Evolutionary conservation across 2,329 filamentous ascomycete species (phyloP).

Genomic region (Colletotrichum sp.): DNA sequence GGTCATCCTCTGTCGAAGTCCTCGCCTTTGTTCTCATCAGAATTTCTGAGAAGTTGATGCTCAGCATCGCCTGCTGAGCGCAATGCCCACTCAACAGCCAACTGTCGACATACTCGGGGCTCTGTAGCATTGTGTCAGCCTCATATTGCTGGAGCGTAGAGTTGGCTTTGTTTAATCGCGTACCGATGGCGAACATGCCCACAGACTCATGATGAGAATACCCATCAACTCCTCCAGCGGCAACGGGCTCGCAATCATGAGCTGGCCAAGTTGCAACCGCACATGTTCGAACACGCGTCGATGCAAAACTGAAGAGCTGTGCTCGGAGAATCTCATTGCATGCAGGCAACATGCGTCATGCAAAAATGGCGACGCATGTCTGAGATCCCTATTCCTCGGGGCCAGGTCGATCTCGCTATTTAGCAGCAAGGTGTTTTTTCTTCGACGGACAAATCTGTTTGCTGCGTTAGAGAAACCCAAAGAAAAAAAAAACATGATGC

Average conservation of each 20-base stretch:
- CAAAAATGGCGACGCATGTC: slow-evolving; percentile 40
- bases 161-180: not conserved
- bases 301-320: slow-evolving; percentile 29
- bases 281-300: slow-evolving; percentile 44
- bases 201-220: slow-evolving; percentile 40
- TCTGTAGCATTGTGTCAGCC: not conserved
- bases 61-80: slow-evolving; percentile 47
- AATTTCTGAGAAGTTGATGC: slow-evolving; percentile 46
- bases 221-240: slow-evolving; percentile 45
- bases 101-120: slow-evolving; percentile 44
- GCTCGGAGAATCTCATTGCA: slow-evolving; percentile 24
- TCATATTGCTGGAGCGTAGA: not conserved
- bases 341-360: slow-evolving; percentile 44
- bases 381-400: slow-evolving; percentile 27
- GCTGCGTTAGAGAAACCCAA: not conserved
- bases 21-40: slow-evolving; percentile 37
- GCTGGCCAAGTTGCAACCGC: slow-evolving; percentile 40
- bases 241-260: slow-evolving; percentile 42
- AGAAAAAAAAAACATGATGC: not conserved
- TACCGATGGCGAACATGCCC: slow-evolving; percentile 15
- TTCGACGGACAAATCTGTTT: slow-evolving; percentile 8
- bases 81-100: slow-evolving; percentile 47
- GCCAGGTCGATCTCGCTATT: slow-evolving; percentile 13
- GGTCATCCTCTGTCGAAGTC: slow-evolving; percentile 34
- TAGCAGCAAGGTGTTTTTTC: slow-evolving; percentile 9